phyloP scores from a whole-genome alignment of 352 stramenopile species.

The Elongisporangium senticosum region DNA sequence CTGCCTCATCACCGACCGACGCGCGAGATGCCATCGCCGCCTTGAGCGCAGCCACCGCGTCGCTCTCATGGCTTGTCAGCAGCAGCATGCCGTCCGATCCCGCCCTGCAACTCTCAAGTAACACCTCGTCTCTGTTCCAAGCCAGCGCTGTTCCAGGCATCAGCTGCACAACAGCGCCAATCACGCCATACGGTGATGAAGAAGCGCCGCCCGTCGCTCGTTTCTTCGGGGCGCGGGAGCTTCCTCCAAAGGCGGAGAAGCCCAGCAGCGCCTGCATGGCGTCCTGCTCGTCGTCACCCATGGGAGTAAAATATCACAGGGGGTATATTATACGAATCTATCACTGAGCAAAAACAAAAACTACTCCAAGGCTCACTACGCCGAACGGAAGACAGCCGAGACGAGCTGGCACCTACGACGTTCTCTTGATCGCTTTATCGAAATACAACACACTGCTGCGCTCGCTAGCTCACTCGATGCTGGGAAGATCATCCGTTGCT shows the following conservation, averaged over 20 bases:
- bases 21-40: constrained; percentile 4
- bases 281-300: constrained; percentile 28
- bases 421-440: neutral
- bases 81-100: constrained; percentile 21
- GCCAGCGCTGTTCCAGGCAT: constrained; percentile 31
- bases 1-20: neutral
- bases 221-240: constrained; percentile 14
- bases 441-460: neutral
- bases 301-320: constrained; percentile 3
- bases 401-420: neutral
- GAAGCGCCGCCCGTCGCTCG: neutral
- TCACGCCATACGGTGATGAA: neutral
- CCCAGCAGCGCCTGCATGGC: constrained; percentile 42
- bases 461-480: neutral
- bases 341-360: constrained; percentile 27
- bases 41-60: constrained; percentile 1
- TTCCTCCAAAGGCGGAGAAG: constrained; percentile 57
- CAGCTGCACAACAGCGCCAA: constrained; percentile 20
- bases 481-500: neutral
- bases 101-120: constrained; percentile 6
- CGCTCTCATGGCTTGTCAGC: constrained; percentile 19
- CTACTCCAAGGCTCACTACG: neutral
- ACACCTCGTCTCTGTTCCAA: constrained; percentile 1
- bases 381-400: neutral
- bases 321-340: constrained; percentile 49